These are phyloP conservation scores for Kwoniella europaea DNA, from an alignment of 768 basidiomycete genomes.

Conservation along the genomic window DNA sequence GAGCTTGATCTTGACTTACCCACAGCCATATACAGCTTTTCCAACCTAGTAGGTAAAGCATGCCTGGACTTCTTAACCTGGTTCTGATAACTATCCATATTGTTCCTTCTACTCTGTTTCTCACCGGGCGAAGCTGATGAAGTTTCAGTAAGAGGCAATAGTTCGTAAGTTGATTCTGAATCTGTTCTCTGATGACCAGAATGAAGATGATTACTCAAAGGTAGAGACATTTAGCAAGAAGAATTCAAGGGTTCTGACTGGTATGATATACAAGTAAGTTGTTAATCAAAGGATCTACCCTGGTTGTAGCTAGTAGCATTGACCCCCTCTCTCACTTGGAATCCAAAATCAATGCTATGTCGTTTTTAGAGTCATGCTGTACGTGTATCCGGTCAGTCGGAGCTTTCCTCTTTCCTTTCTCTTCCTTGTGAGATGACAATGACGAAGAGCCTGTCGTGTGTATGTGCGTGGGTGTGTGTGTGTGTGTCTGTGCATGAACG, in stretches of 20 bases:
- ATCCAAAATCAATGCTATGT: too few relatives aligned
- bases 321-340: too few relatives aligned
- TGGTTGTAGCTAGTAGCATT: too few relatives aligned
- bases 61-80: slow-evolving; percentile 11
- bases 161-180: slow-evolving; percentile 1
- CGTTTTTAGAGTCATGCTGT: too few relatives aligned
- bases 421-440: neutral
- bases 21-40: slow-evolving; percentile 46
- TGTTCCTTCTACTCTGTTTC: slow-evolving; percentile 1
- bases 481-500: neutral
- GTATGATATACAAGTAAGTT: neutral
- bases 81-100: slow-evolving; percentile 4
- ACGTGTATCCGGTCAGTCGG: neutral
- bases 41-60: slow-evolving; percentile 32
- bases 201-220: neutral
- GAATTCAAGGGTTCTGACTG: neutral
- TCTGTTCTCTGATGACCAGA: neutral
- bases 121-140: neutral
- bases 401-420: neutral
- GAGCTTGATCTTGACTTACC: slow-evolving; percentile 25
- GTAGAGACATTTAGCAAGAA: neutral
- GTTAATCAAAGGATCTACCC: too few relatives aligned
- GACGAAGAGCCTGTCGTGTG: neutral
- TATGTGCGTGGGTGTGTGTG: neutral
- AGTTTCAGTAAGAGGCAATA: neutral